Base-by-base conservation (phyloP, 2,329 filamentous ascomycete genomes). In the Cercospora sojina region DNA sequence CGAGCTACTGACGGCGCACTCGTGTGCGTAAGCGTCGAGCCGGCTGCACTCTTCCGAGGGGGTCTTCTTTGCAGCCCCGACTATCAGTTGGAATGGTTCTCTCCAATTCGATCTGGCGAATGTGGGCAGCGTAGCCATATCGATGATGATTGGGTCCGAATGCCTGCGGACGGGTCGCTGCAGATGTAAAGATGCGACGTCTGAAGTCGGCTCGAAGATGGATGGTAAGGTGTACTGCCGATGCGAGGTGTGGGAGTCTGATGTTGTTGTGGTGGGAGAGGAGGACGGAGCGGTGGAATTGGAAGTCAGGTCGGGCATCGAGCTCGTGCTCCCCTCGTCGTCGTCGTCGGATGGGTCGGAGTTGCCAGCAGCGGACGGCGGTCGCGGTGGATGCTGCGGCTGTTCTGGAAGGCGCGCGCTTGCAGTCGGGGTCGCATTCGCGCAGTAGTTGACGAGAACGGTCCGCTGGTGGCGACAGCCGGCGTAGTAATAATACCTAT, bases 401-500 rank as follows among this genome's bases (percentile, higher is more conserved):
- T 60, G 59, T 27, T 51, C 18, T 47, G 23, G 27, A 18, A 58
- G 47, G 23, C 51, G 47, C 20, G 60, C 49, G 31, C 35, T 10
- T 31, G 60, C 29, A 63, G 55, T 43, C 55, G 49, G 31, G 35
- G 58, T 58, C 18, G 55, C 49, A 41, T 59, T 60, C 35, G 71
- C 71, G 23, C 76, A 77, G 58, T 69, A 73, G n/a, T 64, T 49
- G 64, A 70, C 57, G 20, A 76, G 67, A n/a, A 73, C 51, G 12
- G 72, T 69, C 51, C 75, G 64, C 49, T 75, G 71, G 64, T 78
- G 76, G 25, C 68, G 66, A 64, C 76, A 78, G 59, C 67, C 60
- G 27, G 67, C 60, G 64, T 71, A 78, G 68, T 74, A 76, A 69
- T 71, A 67, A 62, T 76, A 75, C 53, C 66, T 69, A 71, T 76